Base-by-base conservation (phyloP, 352 stramenopile species). In the Pythium phragmitis region DNA sequence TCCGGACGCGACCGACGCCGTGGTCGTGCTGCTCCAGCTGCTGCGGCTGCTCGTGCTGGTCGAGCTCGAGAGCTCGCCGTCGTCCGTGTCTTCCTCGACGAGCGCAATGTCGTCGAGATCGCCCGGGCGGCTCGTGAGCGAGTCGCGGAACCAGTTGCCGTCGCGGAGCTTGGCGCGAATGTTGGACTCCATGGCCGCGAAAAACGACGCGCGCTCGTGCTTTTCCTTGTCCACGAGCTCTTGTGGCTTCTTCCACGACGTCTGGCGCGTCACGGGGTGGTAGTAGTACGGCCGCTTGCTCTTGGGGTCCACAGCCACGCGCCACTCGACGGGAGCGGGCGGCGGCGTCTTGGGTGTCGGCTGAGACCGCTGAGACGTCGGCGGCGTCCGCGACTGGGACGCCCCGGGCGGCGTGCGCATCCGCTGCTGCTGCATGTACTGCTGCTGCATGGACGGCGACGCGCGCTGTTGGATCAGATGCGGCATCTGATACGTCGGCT, bases 271-370 rank as follows among this genome's bases (percentile, higher is more conserved):
- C 17, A 94, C 60, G 2, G 85, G 78, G 73, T 99, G 94, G 76
- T 98, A 99, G 69, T 98, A 99, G 83, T 99, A 99, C n/a, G 88
- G 90, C 28, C 91, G 85, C 61, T 96, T 92, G 19, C 85, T 91
- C 66, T 90, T 88, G 17, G 86, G 86, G 57, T 92, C 85, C 1
- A 92, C 36, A 7, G 86, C 86, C 41, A 95, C 81, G 59, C 82
- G 80, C 86, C 86, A 95, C 49, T 86, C 82, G 45, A 88, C 73
- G 4, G 36, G n/a, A 19, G 49, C 26, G 2, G 60, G 16, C 51
- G 17, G 17, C 9, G 41, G 59, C 7, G 47, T 34, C 45, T 36
- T 21, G 23, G 37, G 5, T 0, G n/a, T 6, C 11, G 57, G 19
- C 21, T 30, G 46, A 7, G 26, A 7, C 13, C 45, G 11, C 21